A percentile compares a stretch with the other conserved stretches of the same genome.
These are phyloP conservation scores for Cymodocea nodosa DNA, from an alignment of 116 monocot genomes.

Conservation along the genomic window DNA sequence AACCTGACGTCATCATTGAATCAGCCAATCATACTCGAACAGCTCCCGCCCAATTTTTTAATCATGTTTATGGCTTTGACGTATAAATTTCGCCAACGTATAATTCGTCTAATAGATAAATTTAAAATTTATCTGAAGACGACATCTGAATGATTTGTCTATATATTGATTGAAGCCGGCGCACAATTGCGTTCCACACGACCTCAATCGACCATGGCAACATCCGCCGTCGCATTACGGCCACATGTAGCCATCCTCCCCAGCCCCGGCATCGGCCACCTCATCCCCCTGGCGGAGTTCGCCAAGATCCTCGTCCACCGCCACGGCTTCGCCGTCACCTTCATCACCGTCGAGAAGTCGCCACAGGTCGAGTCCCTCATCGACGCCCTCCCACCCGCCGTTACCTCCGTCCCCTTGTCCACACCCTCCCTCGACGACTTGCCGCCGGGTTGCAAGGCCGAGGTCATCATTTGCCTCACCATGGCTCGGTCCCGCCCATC, in stretches of 20 bases:
- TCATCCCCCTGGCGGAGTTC: slow-evolving; percentile 51
- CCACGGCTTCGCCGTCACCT: slow-evolving; percentile 43
- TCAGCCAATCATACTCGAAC: too few species aligned
- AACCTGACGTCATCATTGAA: too few species aligned
- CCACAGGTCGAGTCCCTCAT: neutral
- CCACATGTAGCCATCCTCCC: slow-evolving; percentile 36
- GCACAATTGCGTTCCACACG: too few species aligned
- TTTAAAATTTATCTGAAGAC: too few species aligned
- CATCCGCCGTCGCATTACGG: neutral
- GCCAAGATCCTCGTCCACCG: slow-evolving; percentile 26
- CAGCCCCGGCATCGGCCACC: slow-evolving; percentile 51
- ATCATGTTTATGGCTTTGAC: too few species aligned
- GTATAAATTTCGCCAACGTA: too few species aligned
- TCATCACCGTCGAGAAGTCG: slow-evolving; percentile 32
- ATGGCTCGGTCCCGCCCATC: slow-evolving; percentile 19
- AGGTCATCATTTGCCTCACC: slow-evolving; percentile 8
- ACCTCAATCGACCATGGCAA: too few species aligned
- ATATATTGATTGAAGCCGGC: too few species aligned
- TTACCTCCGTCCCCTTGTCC: slow-evolving; percentile 13
- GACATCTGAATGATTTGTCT: too few species aligned
- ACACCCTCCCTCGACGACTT: slow-evolving; percentile 15
- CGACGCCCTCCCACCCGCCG: slow-evolving; percentile 13
- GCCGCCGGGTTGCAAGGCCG: slow-evolving; percentile 7
- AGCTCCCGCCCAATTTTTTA: too few species aligned
- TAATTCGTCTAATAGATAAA: too few species aligned